Percentiles rank a stretch among this genome's conserved stretches.
Conservation (phyloP, 768 basidiomycete genomes). For the Mycena polygramma region DNA sequence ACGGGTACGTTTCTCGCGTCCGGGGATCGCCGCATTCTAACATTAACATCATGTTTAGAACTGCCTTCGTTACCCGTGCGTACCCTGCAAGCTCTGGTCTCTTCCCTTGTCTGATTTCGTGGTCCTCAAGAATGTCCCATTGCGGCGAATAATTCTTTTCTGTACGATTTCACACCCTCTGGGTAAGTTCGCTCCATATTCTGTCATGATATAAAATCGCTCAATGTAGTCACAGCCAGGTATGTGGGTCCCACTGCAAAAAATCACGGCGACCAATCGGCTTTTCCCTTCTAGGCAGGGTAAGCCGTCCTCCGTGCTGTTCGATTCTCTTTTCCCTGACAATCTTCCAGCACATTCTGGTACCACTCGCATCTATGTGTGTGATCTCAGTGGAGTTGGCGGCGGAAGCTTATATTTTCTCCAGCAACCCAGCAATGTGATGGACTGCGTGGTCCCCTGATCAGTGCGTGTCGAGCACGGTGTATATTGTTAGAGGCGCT, state of each 20-base stretch:
- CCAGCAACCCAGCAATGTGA: slow-evolving; percentile 26
- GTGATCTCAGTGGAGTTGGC: not conserved
- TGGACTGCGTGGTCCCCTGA: slow-evolving; percentile 21
- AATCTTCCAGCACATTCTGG: slow-evolving; percentile 21
- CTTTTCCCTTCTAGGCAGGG: slow-evolving; percentile 12
- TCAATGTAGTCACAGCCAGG: slow-evolving; percentile 8
- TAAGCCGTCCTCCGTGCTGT: not conserved
- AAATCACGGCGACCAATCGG: no score
- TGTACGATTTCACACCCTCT: slow-evolving; percentile 43
- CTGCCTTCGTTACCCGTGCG: slow-evolving; percentile 31
- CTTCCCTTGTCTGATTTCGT: not conserved
- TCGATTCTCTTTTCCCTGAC: not conserved
- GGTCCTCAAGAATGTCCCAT: slow-evolving; percentile 45
- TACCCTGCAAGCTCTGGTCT: not conserved
- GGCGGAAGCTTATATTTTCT: not conserved
- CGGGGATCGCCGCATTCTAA: no score
- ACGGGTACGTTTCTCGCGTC: slow-evolving; percentile 41
- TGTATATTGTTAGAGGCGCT: not conserved
- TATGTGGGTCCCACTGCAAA: not conserved
- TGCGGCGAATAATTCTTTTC: slow-evolving; percentile 45
- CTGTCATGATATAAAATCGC: not conserved
- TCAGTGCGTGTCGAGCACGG: not conserved
- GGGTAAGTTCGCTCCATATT: slow-evolving; percentile 1
- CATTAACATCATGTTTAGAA: slow-evolving; percentile 9
- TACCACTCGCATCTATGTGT: slow-evolving; percentile 29